These are phyloP conservation scores for Umbelopsis ramanniana DNA, from an alignment of 192 early-diverging fungal genomes.

Conservation along the genomic window DNA sequence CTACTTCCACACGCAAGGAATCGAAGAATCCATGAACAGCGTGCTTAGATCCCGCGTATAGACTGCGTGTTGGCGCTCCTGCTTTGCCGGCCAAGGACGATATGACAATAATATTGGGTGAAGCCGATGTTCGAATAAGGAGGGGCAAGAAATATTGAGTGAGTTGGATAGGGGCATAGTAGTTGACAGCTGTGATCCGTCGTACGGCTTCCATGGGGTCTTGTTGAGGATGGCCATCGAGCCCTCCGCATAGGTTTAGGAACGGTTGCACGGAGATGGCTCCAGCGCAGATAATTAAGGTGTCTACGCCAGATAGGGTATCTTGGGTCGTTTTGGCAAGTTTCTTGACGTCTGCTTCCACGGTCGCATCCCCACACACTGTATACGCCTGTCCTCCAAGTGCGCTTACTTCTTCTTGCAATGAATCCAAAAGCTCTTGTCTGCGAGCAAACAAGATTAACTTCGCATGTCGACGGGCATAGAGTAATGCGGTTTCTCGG, in stretches of 20 bases:
- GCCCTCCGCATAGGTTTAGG: conserved; percentile 53
- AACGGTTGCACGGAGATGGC: conserved; percentile 75
- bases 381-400: conserved; percentile 31
- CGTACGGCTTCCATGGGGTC: conserved; percentile 43
- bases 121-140: conserved; percentile 46
- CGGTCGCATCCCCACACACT: conserved; percentile 64
- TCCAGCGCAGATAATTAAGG: conserved; percentile 78
- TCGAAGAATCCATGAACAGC: conserved; percentile 85
- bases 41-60: conserved; percentile 83
- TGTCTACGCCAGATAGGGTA: conserved; percentile 58
- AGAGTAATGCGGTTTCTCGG: conserved; percentile 63
- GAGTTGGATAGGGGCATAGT: conserved; percentile 54
- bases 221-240: conserved; percentile 27
- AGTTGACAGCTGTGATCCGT: conserved; percentile 62
- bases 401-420: conserved; percentile 49
- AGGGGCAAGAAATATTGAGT: conserved; percentile 60
- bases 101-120: conserved; percentile 67
- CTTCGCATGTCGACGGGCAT: conserved; percentile 64
- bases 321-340: conserved; percentile 41
- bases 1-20: conserved; percentile 79
- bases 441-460: conserved; percentile 72
- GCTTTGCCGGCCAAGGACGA: conserved; percentile 76
- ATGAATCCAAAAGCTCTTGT: conserved; percentile 46
- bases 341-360: conserved; percentile 50
- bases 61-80: conserved; percentile 74